Evolutionary conservation across 2,329 filamentous ascomycete species (phyloP), one percentile per base, ranked within the genome.

Genomic region (Trichoderma brevicompactum): DNA sequence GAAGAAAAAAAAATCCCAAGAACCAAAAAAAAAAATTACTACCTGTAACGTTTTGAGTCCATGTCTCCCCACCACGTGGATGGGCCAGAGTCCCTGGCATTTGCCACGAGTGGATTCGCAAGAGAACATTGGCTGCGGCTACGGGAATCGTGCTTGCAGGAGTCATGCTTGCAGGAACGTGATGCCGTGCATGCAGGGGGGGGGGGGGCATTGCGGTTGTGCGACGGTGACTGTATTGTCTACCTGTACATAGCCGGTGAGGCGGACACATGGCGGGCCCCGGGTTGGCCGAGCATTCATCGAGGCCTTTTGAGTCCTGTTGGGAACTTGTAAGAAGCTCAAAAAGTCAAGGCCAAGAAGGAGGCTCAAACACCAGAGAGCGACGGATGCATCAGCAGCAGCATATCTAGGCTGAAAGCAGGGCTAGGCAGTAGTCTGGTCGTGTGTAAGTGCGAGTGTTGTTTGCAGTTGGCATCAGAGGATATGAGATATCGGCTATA

Each of bases 41-140:
- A 28, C 23, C n/a, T n/a, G 56, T 48, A 49, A 34, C 10, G 34
- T 49, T 28, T 28, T 60, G 56, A 8, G 32, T 49, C 44, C 48
- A 52, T 61, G 58, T 36, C n/a, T 52, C 46, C 36, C 48, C 46
- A 61, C 58, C 58, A 61, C 58, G 58, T 61, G 58, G 58, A 34
- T 34, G 36, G 36, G 46, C 48, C 48, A 23, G 28, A 15, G 19
- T 23, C 46, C 49, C 58, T 49, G 48, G 58, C 23, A 52, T 40
- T 5, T 61, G 36, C 46, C 58, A 52, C 58, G 48, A 50, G 46
- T 19, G n/a, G 2, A 36, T 7, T n/a, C 10, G 19, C 36, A 50
- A 40, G 3, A 50, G 13, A 49, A 38, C 17, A 54, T 28, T 5
- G 10, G 36, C 48, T 61, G 36, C 23, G 41, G 53, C 38, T 56